phyloP scores from a whole-genome alignment of 345 rosid genomes.

The Bretschneidera sinensis region DNA sequence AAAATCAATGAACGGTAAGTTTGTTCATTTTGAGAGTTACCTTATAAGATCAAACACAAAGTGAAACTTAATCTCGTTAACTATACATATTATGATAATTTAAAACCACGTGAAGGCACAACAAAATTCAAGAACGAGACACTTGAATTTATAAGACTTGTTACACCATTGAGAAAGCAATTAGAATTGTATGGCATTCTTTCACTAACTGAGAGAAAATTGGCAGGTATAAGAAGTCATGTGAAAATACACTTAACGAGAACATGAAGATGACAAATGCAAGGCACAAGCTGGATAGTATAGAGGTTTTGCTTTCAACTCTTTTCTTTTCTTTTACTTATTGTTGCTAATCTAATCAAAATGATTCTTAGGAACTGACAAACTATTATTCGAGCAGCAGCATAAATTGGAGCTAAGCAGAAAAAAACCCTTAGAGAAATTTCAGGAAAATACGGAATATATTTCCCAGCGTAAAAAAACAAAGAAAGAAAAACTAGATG shows the following conservation, averaged over 20 bases:
- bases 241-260: conserved; percentile 41
- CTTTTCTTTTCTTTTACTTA: background rate
- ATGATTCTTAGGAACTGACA: conserved; percentile 11
- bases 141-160: background rate
- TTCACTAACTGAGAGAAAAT: conserved; percentile 10
- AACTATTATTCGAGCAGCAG: conserved; percentile 32
- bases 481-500: conserved; percentile 54
- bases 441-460: conserved; percentile 31
- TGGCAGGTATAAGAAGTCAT: conserved; percentile 51
- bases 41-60: background rate
- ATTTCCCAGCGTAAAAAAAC: conserved; percentile 38
- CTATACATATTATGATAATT: background rate
- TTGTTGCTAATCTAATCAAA: background rate
- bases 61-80: background rate
- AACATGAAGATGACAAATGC: conserved; percentile 50
- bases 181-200: background rate
- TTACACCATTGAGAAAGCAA: background rate
- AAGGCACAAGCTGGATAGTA: conserved; percentile 35
- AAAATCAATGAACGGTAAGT: conserved; percentile 48
- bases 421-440: conserved; percentile 38
- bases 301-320: conserved; percentile 69
- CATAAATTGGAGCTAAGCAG: conserved; percentile 32
- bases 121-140: background rate
- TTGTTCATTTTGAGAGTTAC: background rate
- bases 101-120: background rate